A percentile compares a stretch with the other conserved stretches of the same genome.
These are phyloP conservation scores for Calonectria leucothoes DNA, from an alignment of 2,329 filamentous ascomycete genomes.

Conservation along the genomic window DNA sequence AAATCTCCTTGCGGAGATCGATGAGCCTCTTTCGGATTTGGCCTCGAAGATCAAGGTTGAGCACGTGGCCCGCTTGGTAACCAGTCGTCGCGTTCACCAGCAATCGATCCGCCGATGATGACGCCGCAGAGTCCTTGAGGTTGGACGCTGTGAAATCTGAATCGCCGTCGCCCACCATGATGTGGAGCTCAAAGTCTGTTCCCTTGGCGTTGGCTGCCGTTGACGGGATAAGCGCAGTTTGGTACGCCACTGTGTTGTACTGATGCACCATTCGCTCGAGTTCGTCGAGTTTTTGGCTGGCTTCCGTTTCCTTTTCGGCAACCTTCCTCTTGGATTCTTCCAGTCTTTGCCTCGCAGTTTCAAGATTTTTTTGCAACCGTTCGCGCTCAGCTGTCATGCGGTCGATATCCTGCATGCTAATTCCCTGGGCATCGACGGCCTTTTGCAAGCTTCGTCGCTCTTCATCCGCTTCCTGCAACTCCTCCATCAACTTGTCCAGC, in stretches of 20 bases:
- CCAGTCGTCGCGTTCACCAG: constrained; percentile 85
- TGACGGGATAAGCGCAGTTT: constrained; percentile 88
- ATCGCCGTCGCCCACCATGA: constrained; percentile 83
- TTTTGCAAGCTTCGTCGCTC: constrained; percentile 85
- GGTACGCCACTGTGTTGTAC: constrained; percentile 95
- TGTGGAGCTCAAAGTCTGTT: constrained; percentile 83
- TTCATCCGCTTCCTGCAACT: constrained; percentile 83
- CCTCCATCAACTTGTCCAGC: constrained; percentile 80
- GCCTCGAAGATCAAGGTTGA: constrained; percentile 89
- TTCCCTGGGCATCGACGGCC: constrained; percentile 90
- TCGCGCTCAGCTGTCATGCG: constrained; percentile 97
- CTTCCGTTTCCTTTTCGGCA: constrained; percentile 88
- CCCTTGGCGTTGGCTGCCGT: constrained; percentile 89
- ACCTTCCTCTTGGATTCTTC: constrained; percentile 89
- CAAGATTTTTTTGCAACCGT: constrained; percentile 88
- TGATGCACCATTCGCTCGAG: constrained; percentile 90
- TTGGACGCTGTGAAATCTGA: constrained; percentile 80
- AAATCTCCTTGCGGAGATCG: constrained; percentile 86
- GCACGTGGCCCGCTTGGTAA: constrained; percentile 88
- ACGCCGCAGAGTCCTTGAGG: constrained; percentile 56
- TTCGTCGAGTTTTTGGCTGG: constrained; percentile 87
- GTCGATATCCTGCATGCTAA: constrained; percentile 98
- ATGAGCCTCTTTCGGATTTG: constrained; percentile 83
- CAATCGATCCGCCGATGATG: constrained; percentile 74
- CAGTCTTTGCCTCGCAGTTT: constrained; percentile 78